phyloP scores from a whole-genome alignment of 2,329 filamentous ascomycete genomes.

The Teratosphaeria zuluensis region DNA sequence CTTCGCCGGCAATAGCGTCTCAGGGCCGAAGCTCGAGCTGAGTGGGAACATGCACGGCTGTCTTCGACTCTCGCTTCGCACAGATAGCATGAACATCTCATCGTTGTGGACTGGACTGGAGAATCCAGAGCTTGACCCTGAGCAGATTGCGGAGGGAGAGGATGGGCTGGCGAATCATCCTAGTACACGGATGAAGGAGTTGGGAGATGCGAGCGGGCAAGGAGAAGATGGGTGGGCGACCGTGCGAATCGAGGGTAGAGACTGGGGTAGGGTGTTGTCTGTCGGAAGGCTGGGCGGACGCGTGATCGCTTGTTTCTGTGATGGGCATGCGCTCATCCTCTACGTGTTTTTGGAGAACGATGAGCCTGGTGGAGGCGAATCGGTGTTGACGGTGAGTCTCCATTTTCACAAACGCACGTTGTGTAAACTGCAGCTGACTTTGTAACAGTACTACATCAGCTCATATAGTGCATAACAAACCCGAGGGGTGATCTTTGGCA shows the following conservation, averaged over 20 bases:
- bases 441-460: slow-evolving; percentile 46
- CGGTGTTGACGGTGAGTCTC: slow-evolving; percentile 63
- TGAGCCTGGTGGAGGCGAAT: slow-evolving; percentile 60
- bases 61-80: slow-evolving; percentile 67
- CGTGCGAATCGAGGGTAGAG: slow-evolving; percentile 82
- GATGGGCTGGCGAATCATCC: slow-evolving; percentile 66
- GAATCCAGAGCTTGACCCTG: slow-evolving; percentile 79
- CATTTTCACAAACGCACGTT: neutral
- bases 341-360: slow-evolving; percentile 72
- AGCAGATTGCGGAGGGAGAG: slow-evolving; percentile 57
- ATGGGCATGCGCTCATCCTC: slow-evolving; percentile 70
- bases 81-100: slow-evolving; percentile 75
- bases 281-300: slow-evolving; percentile 80
- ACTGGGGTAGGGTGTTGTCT: slow-evolving; percentile 91
- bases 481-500: neutral
- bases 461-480: slow-evolving; percentile 40
- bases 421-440: neutral
- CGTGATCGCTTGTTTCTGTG: slow-evolving; percentile 83
- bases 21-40: slow-evolving; percentile 63
- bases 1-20: slow-evolving; percentile 15
- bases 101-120: slow-evolving; percentile 77
- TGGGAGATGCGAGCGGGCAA: slow-evolving; percentile 47
- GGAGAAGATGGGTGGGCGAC: slow-evolving; percentile 79
- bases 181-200: slow-evolving; percentile 62
- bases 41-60: slow-evolving; percentile 92